Base-by-base conservation (phyloP, 164 flowering plant species). In the Vitis amurensis region DNA sequence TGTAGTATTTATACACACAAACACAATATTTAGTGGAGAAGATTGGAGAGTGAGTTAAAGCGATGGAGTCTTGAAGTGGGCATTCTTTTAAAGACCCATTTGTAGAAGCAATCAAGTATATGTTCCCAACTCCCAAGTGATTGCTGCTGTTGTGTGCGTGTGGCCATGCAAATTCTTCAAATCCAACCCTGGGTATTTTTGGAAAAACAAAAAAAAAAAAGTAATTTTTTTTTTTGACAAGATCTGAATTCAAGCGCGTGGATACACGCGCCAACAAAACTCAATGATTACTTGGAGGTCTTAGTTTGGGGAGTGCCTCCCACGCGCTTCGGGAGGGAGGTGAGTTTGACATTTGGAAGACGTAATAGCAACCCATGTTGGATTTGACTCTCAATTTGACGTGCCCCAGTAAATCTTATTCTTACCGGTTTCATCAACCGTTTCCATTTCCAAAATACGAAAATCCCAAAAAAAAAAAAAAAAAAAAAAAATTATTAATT, bases 21-120 rank as follows among this genome's bases (percentile, higher is more conserved):
- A 5, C 10, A 37, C 44, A 6, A 37, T 37, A 37, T 37, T 37
- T 65, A 48, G 61, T 48, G 60, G 50, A 63, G 55, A 71, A 50
- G 48, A 51, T 23, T 1, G 27, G 17, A 37, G 53, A 63, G 29
- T 44, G 59, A 44, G 31, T 56, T 27, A 58, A 30, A 37, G 71
- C 15, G 80, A 68, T 80, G 73, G 84, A 73, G 84, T 78, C 70
- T 61, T 50, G 64, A 30, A 77, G 79, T 75, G 84, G 77, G 72
- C 50, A 75, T 75, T 67, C 80, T 75, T 81, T 77, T 67, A 78
- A 72, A 52, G 69, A 60, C 64, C 30, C 14, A 15, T 15, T 51
- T 51, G 56, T 53, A 12, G 63, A 62, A 68, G 73, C 68, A 66
- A 63, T 61, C 63, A 57, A 78, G 58, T 37, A 37, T 37, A 4